phyloP scores from a whole-genome alignment of 352 stramenopile species.

The Peronospora destructor region DNA sequence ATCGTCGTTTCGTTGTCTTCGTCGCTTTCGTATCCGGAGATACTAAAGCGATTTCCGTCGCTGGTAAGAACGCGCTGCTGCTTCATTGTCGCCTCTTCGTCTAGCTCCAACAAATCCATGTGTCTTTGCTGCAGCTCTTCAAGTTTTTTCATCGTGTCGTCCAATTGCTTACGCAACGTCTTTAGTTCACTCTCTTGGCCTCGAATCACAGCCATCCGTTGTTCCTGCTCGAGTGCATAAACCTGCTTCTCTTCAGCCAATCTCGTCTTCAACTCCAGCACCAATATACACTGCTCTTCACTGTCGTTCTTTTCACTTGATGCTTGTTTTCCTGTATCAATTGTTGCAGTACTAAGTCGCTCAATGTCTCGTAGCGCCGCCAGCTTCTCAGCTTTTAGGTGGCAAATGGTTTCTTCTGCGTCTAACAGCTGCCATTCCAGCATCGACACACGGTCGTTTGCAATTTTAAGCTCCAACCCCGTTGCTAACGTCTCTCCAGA shows the following conservation, averaged over 20 bases:
- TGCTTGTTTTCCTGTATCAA: background rate
- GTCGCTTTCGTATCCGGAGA: constrained; percentile 25
- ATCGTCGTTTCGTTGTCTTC: constrained; percentile 20
- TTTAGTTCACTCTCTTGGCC: constrained; percentile 53
- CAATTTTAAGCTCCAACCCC: constrained; percentile 37
- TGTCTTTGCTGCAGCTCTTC: constrained; percentile 29
- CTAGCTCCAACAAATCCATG: constrained; percentile 31
- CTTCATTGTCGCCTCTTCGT: constrained; percentile 14
- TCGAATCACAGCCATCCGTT: constrained; percentile 51
- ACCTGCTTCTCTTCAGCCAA: constrained; percentile 32
- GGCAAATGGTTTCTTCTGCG: constrained; percentile 66
- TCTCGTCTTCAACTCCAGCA: constrained; percentile 36
- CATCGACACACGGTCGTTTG: constrained; percentile 44
- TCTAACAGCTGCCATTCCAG: constrained; percentile 55
- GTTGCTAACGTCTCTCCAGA: constrained; percentile 1
- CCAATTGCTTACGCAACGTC: constrained; percentile 29
- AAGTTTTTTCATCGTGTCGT: constrained; percentile 17
- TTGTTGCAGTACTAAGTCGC: constrained; percentile 26
- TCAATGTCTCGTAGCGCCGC: constrained; percentile 49
- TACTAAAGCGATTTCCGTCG: constrained; percentile 25
- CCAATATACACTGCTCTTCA: constrained; percentile 18
- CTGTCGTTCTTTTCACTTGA: constrained; percentile 2
- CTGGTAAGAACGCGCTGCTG: constrained; percentile 10
- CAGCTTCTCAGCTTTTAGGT: constrained; percentile 67
- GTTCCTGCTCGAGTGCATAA: constrained; percentile 39